Conservation (phyloP, 306 rosid genomes). For the Pueraria montana region DNA sequence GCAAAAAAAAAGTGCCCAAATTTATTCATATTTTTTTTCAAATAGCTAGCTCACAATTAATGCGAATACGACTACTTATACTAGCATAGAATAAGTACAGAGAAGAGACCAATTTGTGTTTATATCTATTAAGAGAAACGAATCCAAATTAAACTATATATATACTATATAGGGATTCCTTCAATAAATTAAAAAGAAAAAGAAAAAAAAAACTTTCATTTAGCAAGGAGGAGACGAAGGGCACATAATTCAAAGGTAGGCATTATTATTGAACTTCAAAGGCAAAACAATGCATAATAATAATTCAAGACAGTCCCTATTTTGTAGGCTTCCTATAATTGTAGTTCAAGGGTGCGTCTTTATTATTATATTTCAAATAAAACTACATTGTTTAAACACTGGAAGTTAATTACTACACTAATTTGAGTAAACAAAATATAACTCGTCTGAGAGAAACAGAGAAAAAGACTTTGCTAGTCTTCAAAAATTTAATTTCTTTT, state of each 20-base stretch:
- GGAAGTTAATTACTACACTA: constrained; percentile 26
- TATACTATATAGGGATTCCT: constrained; percentile 24
- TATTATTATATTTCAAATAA: constrained; percentile 38
- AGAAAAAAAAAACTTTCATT: not conserved
- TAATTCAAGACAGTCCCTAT: constrained; percentile 28
- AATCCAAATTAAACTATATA: constrained; percentile 2
- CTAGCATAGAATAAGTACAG: not conserved
- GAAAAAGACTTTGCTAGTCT: constrained; percentile 8
- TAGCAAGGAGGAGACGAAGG: constrained; percentile 8
- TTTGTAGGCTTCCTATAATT: constrained; percentile 47
- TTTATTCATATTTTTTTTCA: not conserved
- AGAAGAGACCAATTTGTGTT: constrained; percentile 19
- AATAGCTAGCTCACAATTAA: constrained; percentile 12
- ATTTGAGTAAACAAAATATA: constrained; percentile 24
- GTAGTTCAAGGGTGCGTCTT: constrained; percentile 20
- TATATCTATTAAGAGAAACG: constrained; percentile 6
- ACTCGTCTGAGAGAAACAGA: not conserved
- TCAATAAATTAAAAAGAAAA: not conserved
- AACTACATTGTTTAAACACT: constrained; percentile 46
- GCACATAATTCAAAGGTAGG: constrained; percentile 49
- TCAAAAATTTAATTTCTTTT: constrained; percentile 36
- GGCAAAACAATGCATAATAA: constrained; percentile 44
- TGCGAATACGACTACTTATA: constrained; percentile 16
- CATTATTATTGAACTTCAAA: constrained; percentile 59
- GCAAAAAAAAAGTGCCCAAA: not conserved